Evolutionary conservation across 2,329 filamentous ascomycete genomes (phyloP), one percentile per base, ranked within the genome.

Genomic region (Alternaria viburni): DNA sequence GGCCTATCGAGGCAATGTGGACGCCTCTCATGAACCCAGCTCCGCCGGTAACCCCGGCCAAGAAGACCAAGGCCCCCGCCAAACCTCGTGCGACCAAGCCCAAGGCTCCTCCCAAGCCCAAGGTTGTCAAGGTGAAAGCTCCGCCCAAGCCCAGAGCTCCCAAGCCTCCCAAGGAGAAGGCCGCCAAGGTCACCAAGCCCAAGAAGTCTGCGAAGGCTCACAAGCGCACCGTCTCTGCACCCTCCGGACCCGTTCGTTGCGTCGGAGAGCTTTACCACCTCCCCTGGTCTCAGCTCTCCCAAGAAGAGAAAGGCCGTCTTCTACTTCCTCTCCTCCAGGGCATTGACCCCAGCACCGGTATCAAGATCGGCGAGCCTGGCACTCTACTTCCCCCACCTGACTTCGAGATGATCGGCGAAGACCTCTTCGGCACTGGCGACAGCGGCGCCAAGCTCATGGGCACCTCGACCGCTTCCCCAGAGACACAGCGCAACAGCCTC

Each of bases 321-420:
- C 51, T 75, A 4, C 57, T 71, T 0, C 71, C 68, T 5, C 54
- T 75, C 6, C 59, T 74, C 8, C 60, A 68, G 6, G 68, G 68
- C 11, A 51, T 68, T 8, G 61, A 75, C 15, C 73, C 72, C 3
- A 26, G n/a, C 13, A 68, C 63, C 6, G 65, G 65, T 11, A 9
- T 19, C 7, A 47, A 32, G 28, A 30, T 54, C 3, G 17, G 32
- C 6, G n/a, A 45, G 10, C 52, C 60, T 1, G 52, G 52, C 3
- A 30, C 26, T 9, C 21, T 60, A 5, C 56, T 55, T 2, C 21
- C 28, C 1, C 45, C 46, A 0, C 30, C 57, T 4, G 36, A 54
- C 23, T 54, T 58, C 15, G 51, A 63, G n/a, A 45, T 28, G 17
- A 60, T 70, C 12, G 30, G 50, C n/a, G 21, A 36, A 5, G 36